phyloP scores from a whole-genome alignment of 192 early-diverging fungal genomes.

The Podochytrium sp. region DNA sequence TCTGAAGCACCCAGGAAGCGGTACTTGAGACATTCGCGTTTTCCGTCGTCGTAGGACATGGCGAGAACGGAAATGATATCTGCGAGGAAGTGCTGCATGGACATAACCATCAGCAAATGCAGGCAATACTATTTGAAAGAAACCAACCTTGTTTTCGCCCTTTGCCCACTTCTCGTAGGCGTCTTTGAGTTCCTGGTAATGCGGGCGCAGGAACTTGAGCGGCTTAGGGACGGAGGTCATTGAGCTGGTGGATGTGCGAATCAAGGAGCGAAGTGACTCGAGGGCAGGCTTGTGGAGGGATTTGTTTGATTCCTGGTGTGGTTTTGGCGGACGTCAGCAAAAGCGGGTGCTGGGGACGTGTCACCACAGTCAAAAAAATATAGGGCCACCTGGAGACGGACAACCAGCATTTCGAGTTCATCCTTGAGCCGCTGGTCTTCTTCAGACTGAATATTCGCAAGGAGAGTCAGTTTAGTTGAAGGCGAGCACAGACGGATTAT shows the following conservation, averaged over 20 bases:
- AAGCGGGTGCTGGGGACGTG: not conserved
- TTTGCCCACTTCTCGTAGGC: constrained; percentile 78
- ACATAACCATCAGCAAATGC: constrained; percentile 4
- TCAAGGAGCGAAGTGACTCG: constrained; percentile 83
- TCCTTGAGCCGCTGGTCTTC: constrained; percentile 93
- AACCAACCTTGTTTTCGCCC: constrained; percentile 73
- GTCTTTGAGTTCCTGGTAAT: constrained; percentile 72
- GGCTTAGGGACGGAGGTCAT: constrained; percentile 99
- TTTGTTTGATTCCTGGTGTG: constrained; percentile 67
- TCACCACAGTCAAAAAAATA: not conserved
- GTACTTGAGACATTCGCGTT: constrained; percentile 85
- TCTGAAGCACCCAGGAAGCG: constrained; percentile 79
- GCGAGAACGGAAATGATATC: constrained; percentile 96
- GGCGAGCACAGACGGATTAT: not conserved
- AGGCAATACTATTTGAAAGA: not conserved
- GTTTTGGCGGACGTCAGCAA: not conserved
- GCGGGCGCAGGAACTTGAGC: constrained; percentile 91
- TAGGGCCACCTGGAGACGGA: constrained; percentile 83
- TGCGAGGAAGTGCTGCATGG: constrained; percentile 73
- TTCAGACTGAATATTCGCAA: constrained; percentile 73
- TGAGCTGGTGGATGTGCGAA: constrained; percentile 93
- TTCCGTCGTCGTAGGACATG: constrained; percentile 94
- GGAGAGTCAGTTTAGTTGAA: not conserved
- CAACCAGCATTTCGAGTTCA: constrained; percentile 94
- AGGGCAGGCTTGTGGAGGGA: constrained; percentile 84